Evolutionary conservation across 2,329 filamentous ascomycete species (phyloP), one percentile per base, ranked within the genome.

Genomic region (Orbilia blumenaviensis): DNA sequence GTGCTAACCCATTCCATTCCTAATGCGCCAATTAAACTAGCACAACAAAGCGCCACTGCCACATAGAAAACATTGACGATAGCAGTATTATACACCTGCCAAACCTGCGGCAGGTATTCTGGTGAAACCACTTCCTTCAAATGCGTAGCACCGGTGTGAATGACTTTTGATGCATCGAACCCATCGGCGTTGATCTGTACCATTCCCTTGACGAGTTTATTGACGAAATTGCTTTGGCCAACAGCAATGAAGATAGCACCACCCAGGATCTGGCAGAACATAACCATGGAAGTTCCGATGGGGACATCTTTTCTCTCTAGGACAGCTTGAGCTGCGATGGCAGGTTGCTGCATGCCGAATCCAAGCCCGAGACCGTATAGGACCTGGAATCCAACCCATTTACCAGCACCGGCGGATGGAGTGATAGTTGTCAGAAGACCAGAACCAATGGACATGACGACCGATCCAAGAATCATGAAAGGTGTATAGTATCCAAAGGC

Each of bases 1-100:
- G 92, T 88, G 78, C 84, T 89, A 81, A 85, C 87, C 89, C 89
- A 92, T 83, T 91, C 87, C 78, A 91, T 86, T 5, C 84, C 82
- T 0, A 85, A 79, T 0, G 86, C 84, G 0, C 88, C 89, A 6
- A 90, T 38, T 12, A 90, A 84, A 3, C 85, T 86, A 7, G 89
- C 67, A 6, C 84, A 84, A 0, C 85, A 84, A 80, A 89, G 83
- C 1, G 87, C 86, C 6, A 90, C 83, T 1, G 85, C 86, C 7
- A 91, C 87, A 76, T 88, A 86, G 80, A 90, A 92, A 0, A 86
- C 86, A 71, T 86, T 82, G 1, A 85, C 85, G 38, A 92, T 81
- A 0, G 89, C 85, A 23, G 84, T 81, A 80, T 91, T 92, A 83
- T 92, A 92, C 0, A 89, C 90, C 0, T 83, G 78, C 0, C 89